Conservation (phyloP, 345 rosid genomes). For the Ceriops zippeliana region DNA sequence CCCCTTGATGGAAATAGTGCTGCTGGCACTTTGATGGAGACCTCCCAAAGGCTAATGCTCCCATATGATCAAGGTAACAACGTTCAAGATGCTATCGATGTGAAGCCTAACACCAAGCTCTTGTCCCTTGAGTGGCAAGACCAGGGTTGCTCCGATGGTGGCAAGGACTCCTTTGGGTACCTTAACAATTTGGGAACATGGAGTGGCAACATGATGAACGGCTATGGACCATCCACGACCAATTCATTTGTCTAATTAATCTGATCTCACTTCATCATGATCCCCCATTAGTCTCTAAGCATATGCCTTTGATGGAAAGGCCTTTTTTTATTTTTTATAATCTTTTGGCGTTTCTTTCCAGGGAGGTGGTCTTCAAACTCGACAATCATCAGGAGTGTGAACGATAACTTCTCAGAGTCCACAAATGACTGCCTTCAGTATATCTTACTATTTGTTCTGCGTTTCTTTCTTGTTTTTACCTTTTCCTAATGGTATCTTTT, state of each 20-base stretch:
- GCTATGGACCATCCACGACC: slow-evolving; percentile 43
- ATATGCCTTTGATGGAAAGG: slow-evolving; percentile 10
- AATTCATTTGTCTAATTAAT: slow-evolving; percentile 42
- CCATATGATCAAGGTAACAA: slow-evolving; percentile 47
- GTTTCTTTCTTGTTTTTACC: slow-evolving; percentile 2
- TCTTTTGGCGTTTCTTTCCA: slow-evolving; percentile 1
- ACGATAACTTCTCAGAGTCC: slow-evolving; percentile 27
- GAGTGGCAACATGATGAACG: slow-evolving; percentile 48
- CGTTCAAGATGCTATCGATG: slow-evolving; percentile 46
- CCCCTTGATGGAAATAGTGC: slow-evolving; percentile 29
- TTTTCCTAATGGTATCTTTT: slow-evolving; percentile 21
- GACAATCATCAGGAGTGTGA: slow-evolving; percentile 19
- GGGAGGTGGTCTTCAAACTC: slow-evolving; percentile 12
- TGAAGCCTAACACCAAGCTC: slow-evolving; percentile 66
- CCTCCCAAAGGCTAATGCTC: slow-evolving; percentile 55
- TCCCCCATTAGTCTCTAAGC: background rate
- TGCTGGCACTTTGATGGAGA: slow-evolving; percentile 47
- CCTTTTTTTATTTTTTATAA: too few species aligned
- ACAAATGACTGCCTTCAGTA: slow-evolving; percentile 30
- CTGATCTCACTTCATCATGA: background rate
- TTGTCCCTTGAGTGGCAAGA: slow-evolving; percentile 84
- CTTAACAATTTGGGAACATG: slow-evolving; percentile 49
- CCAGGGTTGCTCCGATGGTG: slow-evolving; percentile 53
- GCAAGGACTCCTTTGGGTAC: slow-evolving; percentile 46
- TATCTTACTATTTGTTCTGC: slow-evolving; percentile 20